Conservation (phyloP, 1,284 basidiomycete genomes). For the Cutaneotrichosporon sp. region DNA sequence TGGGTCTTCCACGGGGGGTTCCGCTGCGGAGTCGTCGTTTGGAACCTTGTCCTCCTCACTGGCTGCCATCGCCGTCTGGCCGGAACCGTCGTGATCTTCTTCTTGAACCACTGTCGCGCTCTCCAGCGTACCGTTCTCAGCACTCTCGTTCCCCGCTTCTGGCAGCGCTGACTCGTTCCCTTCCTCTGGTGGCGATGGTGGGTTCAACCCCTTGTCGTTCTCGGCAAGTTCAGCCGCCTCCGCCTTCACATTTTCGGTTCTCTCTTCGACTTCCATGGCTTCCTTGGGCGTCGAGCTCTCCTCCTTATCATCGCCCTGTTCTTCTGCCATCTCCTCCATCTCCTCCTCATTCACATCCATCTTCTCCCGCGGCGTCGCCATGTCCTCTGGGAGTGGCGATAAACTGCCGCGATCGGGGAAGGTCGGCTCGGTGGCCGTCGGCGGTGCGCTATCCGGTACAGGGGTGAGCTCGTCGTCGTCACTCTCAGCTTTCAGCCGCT, state of each 20-base stretch:
- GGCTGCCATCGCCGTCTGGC: not conserved
- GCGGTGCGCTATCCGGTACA: slow-evolving; percentile 15
- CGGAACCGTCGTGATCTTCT: not conserved
- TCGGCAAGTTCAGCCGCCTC: not conserved
- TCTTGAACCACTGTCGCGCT: not conserved
- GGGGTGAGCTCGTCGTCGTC: slow-evolving; percentile 34
- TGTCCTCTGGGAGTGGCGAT: slow-evolving; percentile 6
- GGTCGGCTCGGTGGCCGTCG: not conserved
- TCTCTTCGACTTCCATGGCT: not conserved
- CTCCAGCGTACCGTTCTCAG: too few species aligned
- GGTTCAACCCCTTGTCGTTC: too few species aligned
- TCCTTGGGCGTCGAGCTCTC: not conserved
- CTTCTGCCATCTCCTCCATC: not conserved
- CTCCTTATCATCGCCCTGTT: not conserved
- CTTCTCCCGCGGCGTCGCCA: not conserved
- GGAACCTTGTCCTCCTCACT: slow-evolving; percentile 1
- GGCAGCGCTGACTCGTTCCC: not conserved
- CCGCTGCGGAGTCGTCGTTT: not conserved
- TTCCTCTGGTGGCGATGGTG: not conserved
- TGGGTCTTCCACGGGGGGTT: not conserved
- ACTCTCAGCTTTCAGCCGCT: slow-evolving; percentile 28
- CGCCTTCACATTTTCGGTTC: not conserved
- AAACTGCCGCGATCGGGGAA: not conserved
- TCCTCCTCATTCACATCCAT: not conserved
- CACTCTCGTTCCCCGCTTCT: not conserved